Evolutionary conservation across 2,329 filamentous ascomycete genomes (phyloP), one percentile per base, ranked within the genome.

Genomic region (Waltergamsia citrina): DNA sequence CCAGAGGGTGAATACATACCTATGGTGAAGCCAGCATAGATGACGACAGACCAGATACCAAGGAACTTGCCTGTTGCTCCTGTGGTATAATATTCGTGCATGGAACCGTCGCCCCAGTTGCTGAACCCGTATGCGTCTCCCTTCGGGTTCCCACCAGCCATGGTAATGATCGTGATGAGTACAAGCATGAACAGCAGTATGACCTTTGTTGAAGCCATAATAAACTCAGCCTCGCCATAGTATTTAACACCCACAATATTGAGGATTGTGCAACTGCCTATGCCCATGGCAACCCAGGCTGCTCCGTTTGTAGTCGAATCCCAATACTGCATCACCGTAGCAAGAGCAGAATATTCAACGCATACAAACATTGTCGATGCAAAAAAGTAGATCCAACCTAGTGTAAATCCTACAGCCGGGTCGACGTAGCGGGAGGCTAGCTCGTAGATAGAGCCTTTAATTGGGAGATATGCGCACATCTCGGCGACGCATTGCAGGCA

Each of bases 1-100:
- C n/a, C n/a, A n/a, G n/a, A n/a, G n/a, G n/a, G n/a, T n/a, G n/a
- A n/a, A n/a, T n/a, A n/a, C n/a, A n/a, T n/a, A 27, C n/a, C 25
- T 8, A 82, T 73, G 23, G 75, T 79, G 59, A 84, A 84, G 33
- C 69, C 71, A 5, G 80, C 80, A 45, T 77, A 74, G 41, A 84
- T 79, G 22, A 86, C 56, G 41, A 59, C 57, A 36, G 51, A 53
- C 51, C 54, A 60, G 43, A 50, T 81, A 2, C 78, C 78, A 1
- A 81, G 59, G 50, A 78, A 82, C 16, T 67, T 64, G 16, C 78
- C 79, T 0, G 74, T 61, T 28, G 64, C 54, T 4, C 76, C 78
- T 4, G 42, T 41, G 4, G 46, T 41, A 25, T 57, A 51, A 33
- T 60, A 60, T 18, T 45, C 38, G 22, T 49, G 47, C 48, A 61